A percentile compares a stretch with the other conserved stretches of the same genome.
phyloP scores from a whole-genome alignment of 495 filamentous ascomycete genomes.

The Daldinia caldariorum region DNA sequence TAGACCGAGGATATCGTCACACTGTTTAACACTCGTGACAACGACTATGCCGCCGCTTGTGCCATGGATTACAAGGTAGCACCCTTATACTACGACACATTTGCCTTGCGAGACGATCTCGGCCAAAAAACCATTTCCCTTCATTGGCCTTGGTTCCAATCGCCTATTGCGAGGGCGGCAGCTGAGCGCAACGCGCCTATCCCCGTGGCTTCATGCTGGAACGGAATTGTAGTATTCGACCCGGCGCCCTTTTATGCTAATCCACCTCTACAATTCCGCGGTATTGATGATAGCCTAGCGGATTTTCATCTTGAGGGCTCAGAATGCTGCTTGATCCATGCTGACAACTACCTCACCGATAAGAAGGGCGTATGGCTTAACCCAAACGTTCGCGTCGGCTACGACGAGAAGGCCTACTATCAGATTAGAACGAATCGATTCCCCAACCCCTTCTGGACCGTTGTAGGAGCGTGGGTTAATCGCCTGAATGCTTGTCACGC shows the following conservation, averaged over 20 bases:
- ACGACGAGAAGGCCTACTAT: slow-evolving; percentile 67
- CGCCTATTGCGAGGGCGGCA: slow-evolving; percentile 66
- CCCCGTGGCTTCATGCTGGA: slow-evolving; percentile 84
- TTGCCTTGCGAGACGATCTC: slow-evolving; percentile 77
- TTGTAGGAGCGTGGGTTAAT: slow-evolving; percentile 64
- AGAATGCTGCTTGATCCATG: slow-evolving; percentile 86
- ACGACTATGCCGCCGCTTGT: slow-evolving; percentile 82
- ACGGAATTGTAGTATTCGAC: slow-evolving; percentile 69
- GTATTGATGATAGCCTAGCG: slow-evolving; percentile 75
- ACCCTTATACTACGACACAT: slow-evolving; percentile 81
- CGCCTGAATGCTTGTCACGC: slow-evolving; percentile 63
- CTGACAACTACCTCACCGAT: slow-evolving; percentile 68
- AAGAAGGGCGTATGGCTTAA: slow-evolving; percentile 77
- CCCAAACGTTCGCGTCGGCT: slow-evolving; percentile 79
- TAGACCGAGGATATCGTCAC: slow-evolving; percentile 71
- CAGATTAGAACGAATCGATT: slow-evolving; percentile 56
- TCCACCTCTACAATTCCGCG: slow-evolving; percentile 70
- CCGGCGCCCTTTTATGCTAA: slow-evolving; percentile 64
- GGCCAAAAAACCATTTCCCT: slow-evolving; percentile 66
- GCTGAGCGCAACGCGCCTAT: slow-evolving; percentile 66
- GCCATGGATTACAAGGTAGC: slow-evolving; percentile 78
- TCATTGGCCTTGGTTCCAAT: slow-evolving; percentile 80
- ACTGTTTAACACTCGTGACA: slow-evolving; percentile 76
- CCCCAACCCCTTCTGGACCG: slow-evolving; percentile 46
- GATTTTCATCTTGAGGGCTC: slow-evolving; percentile 75